phyloP scores from a whole-genome alignment of 192 early-diverging fungal species.

The Coemansia sp. region DNA sequence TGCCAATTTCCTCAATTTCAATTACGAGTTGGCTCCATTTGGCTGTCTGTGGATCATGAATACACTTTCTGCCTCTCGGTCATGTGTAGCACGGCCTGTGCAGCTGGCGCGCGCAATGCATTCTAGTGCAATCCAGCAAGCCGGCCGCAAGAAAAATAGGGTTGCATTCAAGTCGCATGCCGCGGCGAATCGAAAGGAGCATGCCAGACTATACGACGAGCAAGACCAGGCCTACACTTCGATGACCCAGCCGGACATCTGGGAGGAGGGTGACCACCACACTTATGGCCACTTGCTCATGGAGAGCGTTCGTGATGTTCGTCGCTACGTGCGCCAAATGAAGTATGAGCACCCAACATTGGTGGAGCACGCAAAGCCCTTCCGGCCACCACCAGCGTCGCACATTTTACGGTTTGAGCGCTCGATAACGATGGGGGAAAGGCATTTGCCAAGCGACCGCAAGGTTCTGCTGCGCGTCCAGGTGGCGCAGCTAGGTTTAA shows the following conservation, averaged over 20 bases:
- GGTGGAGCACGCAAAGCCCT: slow-evolving; percentile 36
- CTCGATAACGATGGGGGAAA: slow-evolving; percentile 41
- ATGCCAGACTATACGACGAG: slow-evolving; percentile 31
- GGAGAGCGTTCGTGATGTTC: slow-evolving; percentile 48
- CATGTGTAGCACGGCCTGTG: slow-evolving; percentile 5
- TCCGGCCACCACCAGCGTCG: slow-evolving; percentile 24
- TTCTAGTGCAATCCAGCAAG: slow-evolving; percentile 19
- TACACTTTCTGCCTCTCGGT: slow-evolving; percentile 7
- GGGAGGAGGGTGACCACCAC: slow-evolving; percentile 37
- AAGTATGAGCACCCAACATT: slow-evolving; percentile 47
- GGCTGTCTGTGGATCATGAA: slow-evolving; percentile 6
- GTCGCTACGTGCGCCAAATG: slow-evolving; percentile 43
- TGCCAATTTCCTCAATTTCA: background rate
- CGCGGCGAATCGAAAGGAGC: slow-evolving; percentile 27
- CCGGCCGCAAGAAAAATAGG: slow-evolving; percentile 31
- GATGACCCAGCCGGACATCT: slow-evolving; percentile 15
- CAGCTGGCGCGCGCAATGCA: slow-evolving; percentile 18
- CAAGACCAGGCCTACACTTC: slow-evolving; percentile 21
- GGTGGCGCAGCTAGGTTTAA: slow-evolving; percentile 38
- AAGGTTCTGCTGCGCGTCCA: slow-evolving; percentile 41
- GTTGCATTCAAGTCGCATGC: slow-evolving; percentile 14
- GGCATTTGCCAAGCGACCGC: slow-evolving; percentile 34
- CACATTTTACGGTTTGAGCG: slow-evolving; percentile 41
- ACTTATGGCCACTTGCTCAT: slow-evolving; percentile 38
- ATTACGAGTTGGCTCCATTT: background rate